phyloP scores from a whole-genome alignment of 441 rosid species.

The Croton setiger region DNA sequence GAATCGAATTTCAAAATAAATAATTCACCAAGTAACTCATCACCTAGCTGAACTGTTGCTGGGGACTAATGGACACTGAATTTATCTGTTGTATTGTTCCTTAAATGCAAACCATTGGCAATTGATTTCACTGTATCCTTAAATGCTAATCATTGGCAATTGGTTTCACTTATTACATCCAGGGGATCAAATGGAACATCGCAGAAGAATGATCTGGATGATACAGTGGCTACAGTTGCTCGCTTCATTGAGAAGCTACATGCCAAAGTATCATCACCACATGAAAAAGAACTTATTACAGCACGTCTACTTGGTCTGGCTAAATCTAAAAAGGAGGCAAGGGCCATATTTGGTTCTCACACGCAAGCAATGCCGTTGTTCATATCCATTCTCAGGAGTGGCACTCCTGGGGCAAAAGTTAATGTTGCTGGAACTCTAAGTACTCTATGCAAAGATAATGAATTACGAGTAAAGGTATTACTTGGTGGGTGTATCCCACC shows the following conservation, averaged over 20 bases:
- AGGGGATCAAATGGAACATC: constrained; percentile 53
- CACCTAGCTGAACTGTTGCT: neutral
- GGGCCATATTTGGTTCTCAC: constrained; percentile 64
- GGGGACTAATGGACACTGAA: neutral
- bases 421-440: constrained; percentile 70
- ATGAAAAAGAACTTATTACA: constrained; percentile 74
- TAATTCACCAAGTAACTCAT: neutral
- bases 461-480: constrained; percentile 68
- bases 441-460: constrained; percentile 70
- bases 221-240: constrained; percentile 63
- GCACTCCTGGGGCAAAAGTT: constrained; percentile 62
- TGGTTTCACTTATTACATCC: constrained; percentile 11
- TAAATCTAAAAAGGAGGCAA: constrained; percentile 67
- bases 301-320: constrained; percentile 72
- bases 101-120: constrained; percentile 9
- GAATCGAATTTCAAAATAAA: neutral
- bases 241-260: constrained; percentile 78
- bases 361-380: constrained; percentile 87
- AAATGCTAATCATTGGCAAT: constrained; percentile 11
- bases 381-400: constrained; percentile 72
- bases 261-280: constrained; percentile 54
- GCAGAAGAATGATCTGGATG: constrained; percentile 54
- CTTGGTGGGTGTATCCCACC: constrained; percentile 97
- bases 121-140: neutral
- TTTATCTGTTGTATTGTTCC: neutral